Evolutionary conservation across 129 eudicot species (phyloP).

Genomic region (Flaveria trinervia): DNA sequence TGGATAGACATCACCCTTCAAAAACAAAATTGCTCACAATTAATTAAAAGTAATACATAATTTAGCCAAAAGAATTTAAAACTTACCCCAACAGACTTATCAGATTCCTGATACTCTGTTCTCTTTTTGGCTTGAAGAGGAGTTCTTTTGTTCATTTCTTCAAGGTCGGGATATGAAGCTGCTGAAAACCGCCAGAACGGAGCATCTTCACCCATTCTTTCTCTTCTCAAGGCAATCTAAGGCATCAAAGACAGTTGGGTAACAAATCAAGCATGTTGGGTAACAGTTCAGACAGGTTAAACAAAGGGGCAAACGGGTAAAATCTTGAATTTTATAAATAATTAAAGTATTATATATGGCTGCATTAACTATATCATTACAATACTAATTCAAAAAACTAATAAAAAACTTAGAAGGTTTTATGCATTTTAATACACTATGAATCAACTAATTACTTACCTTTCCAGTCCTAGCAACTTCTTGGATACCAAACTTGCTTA

Average conservation of each 20-base stretch:
- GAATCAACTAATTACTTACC: constrained; percentile 37
- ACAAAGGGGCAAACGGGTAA: background rate
- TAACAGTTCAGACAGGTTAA: background rate
- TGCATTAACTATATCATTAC: background rate
- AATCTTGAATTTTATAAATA: background rate
- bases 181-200: constrained; percentile 98
- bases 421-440: constrained; percentile 5
- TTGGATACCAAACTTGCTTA: constrained; percentile 78
- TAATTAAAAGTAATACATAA: background rate
- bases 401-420: background rate
- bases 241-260: background rate
- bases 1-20: constrained; percentile 95
- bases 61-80: background rate
- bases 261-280: background rate
- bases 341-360: background rate
- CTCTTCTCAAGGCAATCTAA: constrained; percentile 96
- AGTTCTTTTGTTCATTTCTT: constrained; percentile 43
- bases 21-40: constrained; percentile 21
- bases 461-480: constrained; percentile 96
- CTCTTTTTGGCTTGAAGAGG: constrained; percentile 40
- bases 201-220: constrained; percentile 94
- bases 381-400: background rate
- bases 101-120: constrained; percentile 40
- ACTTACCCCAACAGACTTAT: constrained; percentile 59
- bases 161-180: constrained; percentile 94